These are phyloP conservation scores for Aspergillus kassunensis DNA, from an alignment of 495 filamentous ascomycete genomes.

Conservation along the genomic window DNA sequence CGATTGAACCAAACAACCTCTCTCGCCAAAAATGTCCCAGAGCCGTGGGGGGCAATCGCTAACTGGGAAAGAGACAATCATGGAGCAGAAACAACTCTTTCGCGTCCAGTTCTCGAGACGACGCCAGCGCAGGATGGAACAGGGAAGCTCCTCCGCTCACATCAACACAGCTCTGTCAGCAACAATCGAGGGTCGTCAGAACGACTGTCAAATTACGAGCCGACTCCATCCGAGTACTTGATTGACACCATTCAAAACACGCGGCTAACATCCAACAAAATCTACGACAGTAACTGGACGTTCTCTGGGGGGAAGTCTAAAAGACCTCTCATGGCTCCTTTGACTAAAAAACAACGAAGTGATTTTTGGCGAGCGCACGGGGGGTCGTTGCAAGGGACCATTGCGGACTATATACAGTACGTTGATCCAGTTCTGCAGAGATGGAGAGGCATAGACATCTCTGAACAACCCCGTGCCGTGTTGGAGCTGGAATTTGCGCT, in stretches of 20 bases:
- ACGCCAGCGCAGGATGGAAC: background rate
- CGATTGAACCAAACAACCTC: constrained; percentile 10
- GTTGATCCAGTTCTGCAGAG: constrained; percentile 31
- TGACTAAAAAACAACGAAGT: constrained; percentile 9
- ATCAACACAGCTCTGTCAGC: background rate
- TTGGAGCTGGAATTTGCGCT: constrained; percentile 13
- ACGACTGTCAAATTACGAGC: background rate
- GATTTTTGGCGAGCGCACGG: constrained; percentile 15
- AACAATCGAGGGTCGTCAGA: background rate
- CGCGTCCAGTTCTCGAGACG: background rate
- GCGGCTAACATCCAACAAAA: background rate
- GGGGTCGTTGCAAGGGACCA: constrained; percentile 30
- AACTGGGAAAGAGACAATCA: background rate
- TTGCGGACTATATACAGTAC: constrained; percentile 37
- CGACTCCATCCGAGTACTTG: constrained; percentile 9
- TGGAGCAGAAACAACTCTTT: too few relatives aligned
- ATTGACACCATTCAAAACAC: constrained; percentile 7
- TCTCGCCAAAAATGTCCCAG: background rate
- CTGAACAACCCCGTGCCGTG: background rate
- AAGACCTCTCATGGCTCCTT: constrained; percentile 1
- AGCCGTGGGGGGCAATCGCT: background rate
- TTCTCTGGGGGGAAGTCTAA: background rate
- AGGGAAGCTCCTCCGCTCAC: background rate
- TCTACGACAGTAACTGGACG: background rate
- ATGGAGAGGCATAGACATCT: background rate